Conservation (phyloP, 805 yeast species). For the Barnettozyma siamensis region DNA sequence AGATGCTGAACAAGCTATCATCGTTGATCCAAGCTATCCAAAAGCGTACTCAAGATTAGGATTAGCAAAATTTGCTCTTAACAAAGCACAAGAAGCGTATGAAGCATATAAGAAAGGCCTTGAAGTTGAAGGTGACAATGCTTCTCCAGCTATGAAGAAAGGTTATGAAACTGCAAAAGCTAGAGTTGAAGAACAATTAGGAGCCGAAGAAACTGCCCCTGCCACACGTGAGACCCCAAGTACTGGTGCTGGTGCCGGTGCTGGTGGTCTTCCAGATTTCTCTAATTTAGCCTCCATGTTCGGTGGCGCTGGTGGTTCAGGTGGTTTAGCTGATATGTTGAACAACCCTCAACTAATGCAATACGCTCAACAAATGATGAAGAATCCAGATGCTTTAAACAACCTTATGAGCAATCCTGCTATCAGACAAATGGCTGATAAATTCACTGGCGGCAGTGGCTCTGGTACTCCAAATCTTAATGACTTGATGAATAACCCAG, state of each 20-base stretch:
- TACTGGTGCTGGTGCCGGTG: slow-evolving; percentile 26
- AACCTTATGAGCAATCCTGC: slow-evolving; percentile 77
- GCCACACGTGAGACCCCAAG: slow-evolving; percentile 23
- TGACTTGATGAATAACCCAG: too few relatives aligned
- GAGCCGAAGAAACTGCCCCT: slow-evolving; percentile 25
- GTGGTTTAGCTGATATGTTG: slow-evolving; percentile 69
- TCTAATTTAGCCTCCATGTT: slow-evolving; percentile 43
- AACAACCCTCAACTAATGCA: slow-evolving; percentile 89
- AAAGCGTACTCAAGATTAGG: slow-evolving; percentile 96
- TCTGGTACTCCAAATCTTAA: slow-evolving; percentile 6
- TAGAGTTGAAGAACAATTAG: slow-evolving; percentile 74
- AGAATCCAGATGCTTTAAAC: slow-evolving; percentile 70
- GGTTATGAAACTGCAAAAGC: slow-evolving; percentile 92
- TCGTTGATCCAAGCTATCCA: slow-evolving; percentile 71
- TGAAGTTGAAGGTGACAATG: slow-evolving; percentile 77
- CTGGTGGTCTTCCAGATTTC: slow-evolving; percentile 67
- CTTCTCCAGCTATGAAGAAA: slow-evolving; percentile 84
- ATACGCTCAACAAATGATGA: slow-evolving; percentile 85
- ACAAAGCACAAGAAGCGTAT: slow-evolving; percentile 85
- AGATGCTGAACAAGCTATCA: slow-evolving; percentile 81
- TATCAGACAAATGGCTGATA: slow-evolving; percentile 77
- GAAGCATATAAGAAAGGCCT: slow-evolving; percentile 87
- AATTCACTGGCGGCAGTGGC: slow-evolving; percentile 50
- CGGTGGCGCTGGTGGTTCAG: slow-evolving; percentile 53
- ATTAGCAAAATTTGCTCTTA: slow-evolving; percentile 87